These are phyloP conservation scores for Trametes elegans DNA, from an alignment of 768 basidiomycete genomes.

Conservation along the genomic window DNA sequence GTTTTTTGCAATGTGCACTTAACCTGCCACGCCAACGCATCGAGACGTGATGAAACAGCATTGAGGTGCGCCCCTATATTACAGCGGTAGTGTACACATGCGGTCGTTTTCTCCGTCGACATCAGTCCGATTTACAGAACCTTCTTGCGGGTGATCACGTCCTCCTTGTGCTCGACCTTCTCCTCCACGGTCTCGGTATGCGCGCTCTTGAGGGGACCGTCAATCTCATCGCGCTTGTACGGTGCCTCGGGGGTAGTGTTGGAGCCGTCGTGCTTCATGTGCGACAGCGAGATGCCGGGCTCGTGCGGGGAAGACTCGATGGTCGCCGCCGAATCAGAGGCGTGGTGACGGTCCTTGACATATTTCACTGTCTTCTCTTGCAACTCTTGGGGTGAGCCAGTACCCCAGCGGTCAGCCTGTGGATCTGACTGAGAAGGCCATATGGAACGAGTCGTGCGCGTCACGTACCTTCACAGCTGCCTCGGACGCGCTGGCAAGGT, in stretches of 20 bases:
- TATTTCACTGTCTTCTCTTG: constrained; percentile 27
- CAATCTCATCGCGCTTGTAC: constrained; percentile 27
- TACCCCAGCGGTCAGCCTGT: constrained; percentile 28
- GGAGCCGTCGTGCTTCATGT: constrained; percentile 14
- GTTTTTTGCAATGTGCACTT: no score
- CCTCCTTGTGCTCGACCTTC: constrained; percentile 9
- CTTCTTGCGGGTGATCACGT: not conserved
- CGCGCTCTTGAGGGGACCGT: constrained; percentile 23
- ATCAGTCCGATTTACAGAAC: not conserved
- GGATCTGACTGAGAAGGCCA: not conserved
- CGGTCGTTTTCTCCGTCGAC: not conserved
- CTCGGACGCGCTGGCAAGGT: constrained; percentile 35
- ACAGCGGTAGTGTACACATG: not conserved
- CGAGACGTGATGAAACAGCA: not conserved
- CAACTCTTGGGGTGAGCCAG: constrained; percentile 17
- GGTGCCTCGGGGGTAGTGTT: constrained; percentile 15
- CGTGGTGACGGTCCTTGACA: constrained; percentile 27
- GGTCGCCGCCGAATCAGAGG: not conserved
- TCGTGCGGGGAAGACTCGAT: constrained; percentile 11
- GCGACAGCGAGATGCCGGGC: constrained; percentile 13
- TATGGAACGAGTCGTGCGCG: no score
- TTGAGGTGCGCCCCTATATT: not conserved
- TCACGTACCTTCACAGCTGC: constrained; percentile 33
- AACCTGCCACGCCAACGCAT: not conserved
- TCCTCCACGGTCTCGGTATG: constrained; percentile 4